phyloP scores from a whole-genome alignment of 768 basidiomycete species.

The Rubroboletus pulcherrimus region DNA sequence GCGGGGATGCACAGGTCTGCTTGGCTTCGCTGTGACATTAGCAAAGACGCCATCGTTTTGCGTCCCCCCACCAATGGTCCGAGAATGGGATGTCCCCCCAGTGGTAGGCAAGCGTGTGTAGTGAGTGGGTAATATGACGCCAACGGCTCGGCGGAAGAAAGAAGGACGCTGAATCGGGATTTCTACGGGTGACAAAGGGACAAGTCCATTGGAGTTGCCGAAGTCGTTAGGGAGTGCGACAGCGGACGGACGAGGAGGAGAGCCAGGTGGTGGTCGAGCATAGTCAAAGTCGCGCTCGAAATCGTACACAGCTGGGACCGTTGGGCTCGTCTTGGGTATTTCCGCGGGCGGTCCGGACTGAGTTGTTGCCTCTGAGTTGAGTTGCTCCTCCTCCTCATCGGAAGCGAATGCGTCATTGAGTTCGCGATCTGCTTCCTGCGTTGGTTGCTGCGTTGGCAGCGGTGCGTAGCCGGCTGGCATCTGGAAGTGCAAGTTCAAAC shows the following conservation, averaged over 20 bases:
- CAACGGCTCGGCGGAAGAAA: constrained; percentile 56
- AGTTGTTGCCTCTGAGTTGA: constrained; percentile 24
- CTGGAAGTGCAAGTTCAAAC: neutral
- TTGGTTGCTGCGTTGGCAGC: constrained; percentile 45
- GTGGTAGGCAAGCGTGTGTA: constrained; percentile 52
- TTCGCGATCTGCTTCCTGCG: constrained; percentile 50
- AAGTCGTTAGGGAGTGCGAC: constrained; percentile 60
- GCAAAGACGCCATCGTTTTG: constrained; percentile 95
- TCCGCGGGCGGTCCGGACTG: constrained; percentile 20
- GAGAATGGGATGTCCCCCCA: constrained; percentile 29
- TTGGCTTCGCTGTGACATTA: constrained; percentile 90
- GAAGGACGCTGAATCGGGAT: constrained; percentile 38
- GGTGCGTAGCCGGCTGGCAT: constrained; percentile 55
- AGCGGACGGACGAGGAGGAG: constrained; percentile 60
- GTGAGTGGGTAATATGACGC: constrained; percentile 59
- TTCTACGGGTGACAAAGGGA: constrained; percentile 49
- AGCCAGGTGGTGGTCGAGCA: constrained; percentile 69
- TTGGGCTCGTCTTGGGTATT: constrained; percentile 6
- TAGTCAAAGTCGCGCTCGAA: constrained; percentile 79
- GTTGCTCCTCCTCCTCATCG: constrained; percentile 44
- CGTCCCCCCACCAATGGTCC: constrained; percentile 56
- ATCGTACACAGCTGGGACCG: constrained; percentile 40
- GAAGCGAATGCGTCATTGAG: constrained; percentile 75
- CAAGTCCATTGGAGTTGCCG: constrained; percentile 68
- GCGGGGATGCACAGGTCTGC: constrained; percentile 39